Conservation (phyloP, 2,329 filamentous ascomycete genomes). For the Podosphaera fusca region DNA sequence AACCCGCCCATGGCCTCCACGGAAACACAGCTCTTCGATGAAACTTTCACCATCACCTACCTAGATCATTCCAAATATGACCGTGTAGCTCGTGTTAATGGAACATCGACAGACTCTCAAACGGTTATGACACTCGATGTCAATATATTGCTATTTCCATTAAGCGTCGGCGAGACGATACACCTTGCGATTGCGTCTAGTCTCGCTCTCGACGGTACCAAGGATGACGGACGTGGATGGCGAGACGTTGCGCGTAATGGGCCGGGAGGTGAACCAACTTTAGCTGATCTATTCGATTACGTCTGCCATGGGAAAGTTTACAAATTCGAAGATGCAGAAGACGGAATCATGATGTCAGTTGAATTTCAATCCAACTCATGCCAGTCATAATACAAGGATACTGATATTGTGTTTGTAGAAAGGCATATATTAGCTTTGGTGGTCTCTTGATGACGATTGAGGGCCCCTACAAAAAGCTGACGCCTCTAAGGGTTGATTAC, state of each 20-base stretch:
- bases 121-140: conserved; percentile 72
- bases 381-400: background rate
- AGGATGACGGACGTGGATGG: conserved; percentile 60
- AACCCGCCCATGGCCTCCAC: conserved; percentile 23
- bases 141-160: conserved; percentile 79
- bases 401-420: conserved; percentile 29
- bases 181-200: conserved; percentile 68
- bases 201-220: conserved; percentile 64
- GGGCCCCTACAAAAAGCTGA: conserved; percentile 89
- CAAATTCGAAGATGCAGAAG: conserved; percentile 58
- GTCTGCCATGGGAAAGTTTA: conserved; percentile 79
- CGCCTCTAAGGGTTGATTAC: conserved; percentile 73
- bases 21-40: conserved; percentile 84
- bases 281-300: conserved; percentile 68
- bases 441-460: conserved; percentile 76
- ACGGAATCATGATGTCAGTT: conserved; percentile 67
- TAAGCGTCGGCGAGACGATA: conserved; percentile 48
- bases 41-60: conserved; percentile 61
- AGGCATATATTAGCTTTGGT: conserved; percentile 84
- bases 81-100: conserved; percentile 68
- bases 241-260: conserved; percentile 40
- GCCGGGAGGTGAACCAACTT: conserved; percentile 29
- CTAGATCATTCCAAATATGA: conserved; percentile 82
- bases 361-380: background rate
- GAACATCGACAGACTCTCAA: conserved; percentile 49